Percentiles rank a stretch among this genome's conserved stretches.
Evolutionary conservation across 2,329 filamentous ascomycete species (phyloP).

Genomic region (Septoria petroselini): DNA sequence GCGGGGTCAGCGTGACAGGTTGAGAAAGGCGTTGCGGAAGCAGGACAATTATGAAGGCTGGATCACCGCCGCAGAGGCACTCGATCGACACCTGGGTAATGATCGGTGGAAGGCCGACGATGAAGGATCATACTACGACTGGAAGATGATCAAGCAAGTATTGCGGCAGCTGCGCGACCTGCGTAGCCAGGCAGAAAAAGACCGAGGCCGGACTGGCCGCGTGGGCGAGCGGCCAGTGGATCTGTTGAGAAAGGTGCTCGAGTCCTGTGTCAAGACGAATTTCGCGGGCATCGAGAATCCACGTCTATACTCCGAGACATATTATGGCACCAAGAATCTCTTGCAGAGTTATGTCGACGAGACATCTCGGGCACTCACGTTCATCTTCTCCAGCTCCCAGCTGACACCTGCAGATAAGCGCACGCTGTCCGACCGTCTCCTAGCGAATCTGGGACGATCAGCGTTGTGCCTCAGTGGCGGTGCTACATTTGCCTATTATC

Average conservation of each 20-base stretch:
- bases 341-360: constrained; percentile 90
- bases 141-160: constrained; percentile 74
- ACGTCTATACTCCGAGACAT: constrained; percentile 92
- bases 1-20: constrained; percentile 70
- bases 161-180: constrained; percentile 69
- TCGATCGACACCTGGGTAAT: constrained; percentile 80
- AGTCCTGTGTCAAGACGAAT: constrained; percentile 95
- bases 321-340: constrained; percentile 93
- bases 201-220: constrained; percentile 37
- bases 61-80: constrained; percentile 71
- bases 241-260: constrained; percentile 72
- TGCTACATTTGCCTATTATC: constrained; percentile 93
- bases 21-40: constrained; percentile 68
- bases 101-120: constrained; percentile 74
- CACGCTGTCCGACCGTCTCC: constrained; percentile 78
- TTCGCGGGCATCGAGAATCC: constrained; percentile 94
- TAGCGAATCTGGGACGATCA: constrained; percentile 87
- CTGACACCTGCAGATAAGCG: constrained; percentile 72
- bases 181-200: constrained; percentile 53
- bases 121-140: constrained; percentile 78
- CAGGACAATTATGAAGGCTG: constrained; percentile 78
- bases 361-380: constrained; percentile 64
- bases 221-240: constrained; percentile 57
- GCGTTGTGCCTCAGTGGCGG: constrained; percentile 91
- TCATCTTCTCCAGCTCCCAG: constrained; percentile 66